These are phyloP conservation scores for Chalaropsis ovoidea DNA, from an alignment of 2,329 filamentous ascomycete species.

Conservation along the genomic window DNA sequence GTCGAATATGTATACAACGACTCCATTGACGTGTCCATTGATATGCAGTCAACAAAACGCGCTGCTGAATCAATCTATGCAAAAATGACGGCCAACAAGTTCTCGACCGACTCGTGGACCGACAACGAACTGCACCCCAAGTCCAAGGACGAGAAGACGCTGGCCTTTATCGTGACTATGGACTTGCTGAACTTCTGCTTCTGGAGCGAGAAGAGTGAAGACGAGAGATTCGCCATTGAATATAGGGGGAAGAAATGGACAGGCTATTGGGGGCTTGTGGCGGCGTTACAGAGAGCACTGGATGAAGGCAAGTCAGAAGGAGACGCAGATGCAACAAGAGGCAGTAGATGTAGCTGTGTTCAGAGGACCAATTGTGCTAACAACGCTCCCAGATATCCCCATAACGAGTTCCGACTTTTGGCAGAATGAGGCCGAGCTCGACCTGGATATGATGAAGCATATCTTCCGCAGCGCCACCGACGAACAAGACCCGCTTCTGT, in stretches of 20 bases:
- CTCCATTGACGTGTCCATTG: constrained; percentile 81
- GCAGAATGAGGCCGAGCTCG: constrained; percentile 65
- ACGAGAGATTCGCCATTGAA: constrained; percentile 69
- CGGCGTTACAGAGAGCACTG: constrained; percentile 71
- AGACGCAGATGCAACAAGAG: not conserved
- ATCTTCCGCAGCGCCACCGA: constrained; percentile 80
- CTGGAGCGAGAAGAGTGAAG: constrained; percentile 65
- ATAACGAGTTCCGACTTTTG: constrained; percentile 86
- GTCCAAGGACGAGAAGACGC: constrained; percentile 63
- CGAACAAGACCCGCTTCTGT: constrained; percentile 76
- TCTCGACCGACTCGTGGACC: constrained; percentile 78
- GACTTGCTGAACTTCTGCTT: constrained; percentile 95
- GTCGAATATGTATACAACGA: constrained; percentile 87
- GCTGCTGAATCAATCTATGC: constrained; percentile 70
- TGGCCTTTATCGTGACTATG: constrained; percentile 95
- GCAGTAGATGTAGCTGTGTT: not conserved
- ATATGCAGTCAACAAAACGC: constrained; percentile 69
- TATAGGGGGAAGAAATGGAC: constrained; percentile 79
- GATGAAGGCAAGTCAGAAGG: constrained; percentile 54
- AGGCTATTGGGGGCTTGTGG: constrained; percentile 90
- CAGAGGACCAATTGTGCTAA: not conserved
- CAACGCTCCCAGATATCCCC: constrained; percentile 54
- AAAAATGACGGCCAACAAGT: constrained; percentile 73
- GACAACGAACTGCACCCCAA: constrained; percentile 85
- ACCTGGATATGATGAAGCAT: constrained; percentile 59